A percentile compares a stretch with the other conserved stretches of the same genome.
Conservation (phyloP, 2,329 filamentous ascomycete species). For the Metarhizium guizhouense region DNA sequence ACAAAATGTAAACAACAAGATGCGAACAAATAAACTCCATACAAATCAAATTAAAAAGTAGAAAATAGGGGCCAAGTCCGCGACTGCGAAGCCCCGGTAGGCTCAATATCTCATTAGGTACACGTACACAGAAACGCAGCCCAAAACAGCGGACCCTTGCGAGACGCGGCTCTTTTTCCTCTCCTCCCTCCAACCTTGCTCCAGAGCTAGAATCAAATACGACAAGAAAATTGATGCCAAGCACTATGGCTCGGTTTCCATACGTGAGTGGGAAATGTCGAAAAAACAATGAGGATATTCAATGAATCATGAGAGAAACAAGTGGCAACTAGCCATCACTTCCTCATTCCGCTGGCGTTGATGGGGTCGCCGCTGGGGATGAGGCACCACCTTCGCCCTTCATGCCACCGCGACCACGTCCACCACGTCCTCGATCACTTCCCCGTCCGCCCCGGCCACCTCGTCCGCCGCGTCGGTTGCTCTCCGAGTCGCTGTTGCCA, state of each 20-base stretch:
- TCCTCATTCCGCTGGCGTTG: conserved; percentile 31
- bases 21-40: conserved; percentile 17
- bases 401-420: conserved; percentile 45
- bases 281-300: background rate
- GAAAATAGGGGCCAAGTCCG: conserved; percentile 16
- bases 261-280: conserved; percentile 1
- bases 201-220: conserved; percentile 12
- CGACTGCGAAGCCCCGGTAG: conserved; percentile 15
- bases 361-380: conserved; percentile 43
- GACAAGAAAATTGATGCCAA: conserved; percentile 5
- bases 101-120: conserved; percentile 28
- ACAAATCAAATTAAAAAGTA: conserved; percentile 20
- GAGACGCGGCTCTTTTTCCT: conserved; percentile 7
- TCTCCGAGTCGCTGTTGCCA: conserved; percentile 63
- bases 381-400: conserved; percentile 50
- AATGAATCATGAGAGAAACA: background rate
- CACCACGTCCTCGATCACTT: conserved; percentile 47
- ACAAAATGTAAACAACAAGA: background rate
- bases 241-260: background rate
- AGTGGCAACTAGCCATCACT: background rate
- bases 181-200: conserved; percentile 9
- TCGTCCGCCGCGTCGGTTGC: conserved; percentile 45
- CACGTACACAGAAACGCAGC: conserved; percentile 18
- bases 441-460: conserved; percentile 51
- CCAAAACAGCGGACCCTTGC: conserved; percentile 2